Evolutionary conservation across 148 eudicot species (phyloP), one percentile per base, ranked within the genome.

Genomic region (Drosera capensis): DNA sequence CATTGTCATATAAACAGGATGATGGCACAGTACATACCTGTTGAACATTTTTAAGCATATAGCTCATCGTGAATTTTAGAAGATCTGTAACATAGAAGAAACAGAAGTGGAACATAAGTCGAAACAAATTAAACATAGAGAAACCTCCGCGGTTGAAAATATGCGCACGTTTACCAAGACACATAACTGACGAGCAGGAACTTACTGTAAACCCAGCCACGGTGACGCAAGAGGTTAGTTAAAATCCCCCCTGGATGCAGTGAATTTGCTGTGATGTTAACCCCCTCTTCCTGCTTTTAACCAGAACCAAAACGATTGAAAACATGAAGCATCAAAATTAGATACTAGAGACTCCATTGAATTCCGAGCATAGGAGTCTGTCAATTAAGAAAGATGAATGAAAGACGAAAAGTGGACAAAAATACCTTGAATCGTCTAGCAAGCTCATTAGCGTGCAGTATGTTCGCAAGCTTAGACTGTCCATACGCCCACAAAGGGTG

Each of bases 401-500:
- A n/a, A n/a, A n/a, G n/a, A n/a, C n/a, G n/a, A n/a, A n/a, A n/a
- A n/a, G n/a, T n/a, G n/a, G n/a, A n/a, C n/a, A n/a, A n/a, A n/a
- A n/a, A n/a, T 55, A 79, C 96, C 94, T 75, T 79, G 20, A 86
- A 56, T n/a, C 56, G 73, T 45, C 79, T 68, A 3, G 94, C 60
- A 34, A 86, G 71, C 53, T 86, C 84, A 43, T 73, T 73, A 57
- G 84, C 77, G 71, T 86, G 96, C 54, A 86, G 65, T 56, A 81
- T 57, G 28, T 86, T 86, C 23, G 96, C 71, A 59, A 86, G 84
- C 71, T 86, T 86, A 46, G 96, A 81, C 54, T 86, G 96, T 55
- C 96, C 96, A 46, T 86, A 86, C 2, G 96, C 93, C 35, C 71
- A 54, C 46, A 70, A 55, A 23, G 66, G 68, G 37, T 43, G 58